These are phyloP conservation scores for Bromus sterilis DNA, from an alignment of 176 grass and related monocot species.

Conservation along the genomic window DNA sequence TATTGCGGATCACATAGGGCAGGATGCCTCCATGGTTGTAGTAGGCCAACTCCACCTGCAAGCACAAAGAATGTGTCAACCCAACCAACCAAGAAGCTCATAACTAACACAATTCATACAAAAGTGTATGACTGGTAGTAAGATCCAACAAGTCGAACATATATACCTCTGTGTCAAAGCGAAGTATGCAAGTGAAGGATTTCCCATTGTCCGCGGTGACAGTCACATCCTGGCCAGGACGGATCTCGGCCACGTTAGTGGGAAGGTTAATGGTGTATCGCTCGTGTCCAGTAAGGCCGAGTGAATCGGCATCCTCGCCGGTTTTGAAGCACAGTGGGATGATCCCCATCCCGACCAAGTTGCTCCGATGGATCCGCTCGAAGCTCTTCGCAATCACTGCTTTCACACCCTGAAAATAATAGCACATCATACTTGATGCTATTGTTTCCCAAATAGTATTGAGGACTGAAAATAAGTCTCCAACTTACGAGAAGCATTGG, in stretches of 20 bases:
- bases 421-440: background rate
- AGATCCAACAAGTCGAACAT: background rate
- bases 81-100: background rate
- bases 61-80: slow-evolving; percentile 10
- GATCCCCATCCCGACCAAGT: slow-evolving; percentile 97
- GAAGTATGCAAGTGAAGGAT: slow-evolving; percentile 67
- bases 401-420: slow-evolving; percentile 78
- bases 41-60: slow-evolving; percentile 86
- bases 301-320: slow-evolving; percentile 79
- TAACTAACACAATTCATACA: background rate
- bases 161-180: slow-evolving; percentile 88
- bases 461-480: background rate
- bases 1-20: slow-evolving; percentile 76
- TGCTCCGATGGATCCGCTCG: slow-evolving; percentile 96
- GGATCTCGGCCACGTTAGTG: slow-evolving; percentile 52
- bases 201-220: slow-evolving; percentile 60
- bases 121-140: background rate
- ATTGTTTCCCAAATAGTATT: background rate
- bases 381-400: slow-evolving; percentile 95
- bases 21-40: slow-evolving; percentile 96
- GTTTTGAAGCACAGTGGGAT: slow-evolving; percentile 86
- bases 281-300: slow-evolving; percentile 90
- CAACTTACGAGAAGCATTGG: slow-evolving; percentile 81
- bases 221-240: slow-evolving; percentile 81
- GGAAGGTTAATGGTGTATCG: slow-evolving; percentile 74